A percentile compares a stretch with the other conserved stretches of the same genome.
Conservation (phyloP, 805 yeast species). For the Candida morakotiae region DNA sequence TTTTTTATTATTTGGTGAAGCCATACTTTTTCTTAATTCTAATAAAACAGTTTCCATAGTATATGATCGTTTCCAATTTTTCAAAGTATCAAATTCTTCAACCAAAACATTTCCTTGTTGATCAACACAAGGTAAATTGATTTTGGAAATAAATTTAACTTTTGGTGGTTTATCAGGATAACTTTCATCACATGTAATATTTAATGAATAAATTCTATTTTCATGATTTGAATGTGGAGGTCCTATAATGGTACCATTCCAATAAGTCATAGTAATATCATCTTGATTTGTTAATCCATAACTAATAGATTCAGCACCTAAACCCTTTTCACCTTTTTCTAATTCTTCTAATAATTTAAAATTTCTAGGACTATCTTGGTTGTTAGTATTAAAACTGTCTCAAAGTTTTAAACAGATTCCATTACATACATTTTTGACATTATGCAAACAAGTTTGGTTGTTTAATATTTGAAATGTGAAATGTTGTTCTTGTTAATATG, state of each 20-base stretch:
- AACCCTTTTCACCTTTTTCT: constrained; percentile 97
- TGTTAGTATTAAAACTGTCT: no score
- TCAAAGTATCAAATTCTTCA: constrained; percentile 58
- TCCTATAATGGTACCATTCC: constrained; percentile 98
- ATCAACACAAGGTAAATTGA: constrained; percentile 92
- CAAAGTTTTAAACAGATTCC: no score
- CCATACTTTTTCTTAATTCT: constrained; percentile 85
- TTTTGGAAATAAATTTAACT: constrained; percentile 75
- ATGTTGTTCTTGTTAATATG: not conserved
- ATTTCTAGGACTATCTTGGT: constrained; percentile 68
- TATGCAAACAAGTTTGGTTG: not conserved
- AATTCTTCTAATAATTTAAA: constrained; percentile 92
- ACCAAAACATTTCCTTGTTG: constrained; percentile 47
- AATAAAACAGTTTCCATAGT: constrained; percentile 91
- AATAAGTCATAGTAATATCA: constrained; percentile 87
- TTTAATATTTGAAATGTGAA: not conserved
- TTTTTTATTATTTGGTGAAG: constrained; percentile 73
- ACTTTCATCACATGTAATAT: constrained; percentile 72
- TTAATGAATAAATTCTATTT: constrained; percentile 84
- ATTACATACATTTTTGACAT: constrained; percentile 48
- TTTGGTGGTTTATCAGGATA: constrained; percentile 90
- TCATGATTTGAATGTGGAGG: constrained; percentile 92
- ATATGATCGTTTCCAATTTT: constrained; percentile 83
- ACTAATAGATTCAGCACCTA: constrained; percentile 95
- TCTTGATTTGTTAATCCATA: constrained; percentile 88